Evolutionary conservation across 768 basidiomycete species (phyloP), one percentile per base, ranked within the genome.

Genomic region (Russula brevipes): DNA sequence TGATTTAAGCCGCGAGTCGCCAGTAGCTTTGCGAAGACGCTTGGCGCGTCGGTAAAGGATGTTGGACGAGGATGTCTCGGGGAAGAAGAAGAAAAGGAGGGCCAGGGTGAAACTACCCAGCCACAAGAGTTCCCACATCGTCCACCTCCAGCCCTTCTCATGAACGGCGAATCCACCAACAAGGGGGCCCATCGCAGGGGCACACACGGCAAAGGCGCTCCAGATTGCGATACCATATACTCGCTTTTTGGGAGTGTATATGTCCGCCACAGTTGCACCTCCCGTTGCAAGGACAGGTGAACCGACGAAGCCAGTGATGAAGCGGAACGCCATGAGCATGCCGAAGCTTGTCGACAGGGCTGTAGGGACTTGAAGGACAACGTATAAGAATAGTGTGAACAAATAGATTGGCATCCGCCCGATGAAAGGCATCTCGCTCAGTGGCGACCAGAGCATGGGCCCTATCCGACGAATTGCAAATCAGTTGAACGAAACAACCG

Each of bases 401-500:
- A 73, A 71, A 70, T 76, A 76, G n/a, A 74, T 68, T 12, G 72
- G 67, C 60, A 72, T 75, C 12, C 75, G 70, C 3, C 75, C 75
- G 46, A 76, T 53, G 6, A 67, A 59, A 6, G 75, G 74, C 36
- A 75, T 68, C 63, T 76, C 75, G 51, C 72, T 72, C 30, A 76
- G 57, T 6, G 75, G 74, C 24, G 72, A 68, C 57, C 71, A 67
- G 51, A 74, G 63, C 65, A 66, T 66, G 11, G 65, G 65, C 11
- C 65, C 65, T 66, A 30, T 39, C 44, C n/a, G 35, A 10, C 65
- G 59, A 66, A n/a, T 68, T 69, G 14, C 63, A 49, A 9, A 67
- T n/a, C 66, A 65, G 33, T 67, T 24, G 11, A 44, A 10, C 4
- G 14, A 49, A 57, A 10, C 11, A 30, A 35, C n/a, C 38, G 5